phyloP scores from a whole-genome alignment of 164 flowering plant species.

The Tetracentron sinense region DNA sequence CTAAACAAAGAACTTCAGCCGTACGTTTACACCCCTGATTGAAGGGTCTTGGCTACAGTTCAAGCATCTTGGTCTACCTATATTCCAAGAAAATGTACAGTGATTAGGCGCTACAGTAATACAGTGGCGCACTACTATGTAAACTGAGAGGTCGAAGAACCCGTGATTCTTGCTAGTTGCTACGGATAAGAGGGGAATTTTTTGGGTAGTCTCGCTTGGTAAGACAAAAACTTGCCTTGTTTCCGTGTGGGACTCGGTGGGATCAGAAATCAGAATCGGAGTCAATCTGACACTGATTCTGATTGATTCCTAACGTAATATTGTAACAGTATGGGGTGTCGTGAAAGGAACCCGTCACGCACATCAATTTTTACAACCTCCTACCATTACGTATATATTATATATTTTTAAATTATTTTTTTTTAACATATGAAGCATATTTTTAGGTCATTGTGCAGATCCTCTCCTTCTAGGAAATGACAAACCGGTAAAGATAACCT shows the following conservation, averaged over 20 bases:
- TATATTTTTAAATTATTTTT: not conserved
- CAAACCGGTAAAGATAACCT: not conserved
- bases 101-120: too few species aligned
- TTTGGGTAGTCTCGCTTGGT: slow-evolving; percentile 2
- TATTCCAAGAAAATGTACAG: too few species aligned
- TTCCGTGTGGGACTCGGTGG: slow-evolving; percentile 1
- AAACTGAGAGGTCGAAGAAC: not conserved
- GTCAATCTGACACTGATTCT: slow-evolving; percentile 20
- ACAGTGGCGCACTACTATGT: too few species aligned
- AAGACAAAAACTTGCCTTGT: not conserved
- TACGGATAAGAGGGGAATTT: slow-evolving; percentile 8
- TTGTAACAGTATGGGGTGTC: slow-evolving; percentile 21
- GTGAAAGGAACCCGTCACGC: slow-evolving; percentile 34
- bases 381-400: too few species aligned
- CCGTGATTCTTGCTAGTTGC: slow-evolving; percentile 18
- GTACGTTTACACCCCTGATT: too few species aligned
- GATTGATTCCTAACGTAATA: not conserved
- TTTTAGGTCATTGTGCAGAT: slow-evolving; percentile 1
- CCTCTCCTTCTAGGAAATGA: slow-evolving; percentile 1
- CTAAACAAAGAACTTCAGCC: too few species aligned
- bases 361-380: not conserved
- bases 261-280: slow-evolving; percentile 17
- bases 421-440: not conserved
- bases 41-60: too few species aligned
- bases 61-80: too few species aligned